Percentiles rank a stretch among this genome's conserved stretches.
These are phyloP conservation scores for Microcyclospora pomicola DNA, from an alignment of 2,329 filamentous ascomycete species.

Conservation along the genomic window DNA sequence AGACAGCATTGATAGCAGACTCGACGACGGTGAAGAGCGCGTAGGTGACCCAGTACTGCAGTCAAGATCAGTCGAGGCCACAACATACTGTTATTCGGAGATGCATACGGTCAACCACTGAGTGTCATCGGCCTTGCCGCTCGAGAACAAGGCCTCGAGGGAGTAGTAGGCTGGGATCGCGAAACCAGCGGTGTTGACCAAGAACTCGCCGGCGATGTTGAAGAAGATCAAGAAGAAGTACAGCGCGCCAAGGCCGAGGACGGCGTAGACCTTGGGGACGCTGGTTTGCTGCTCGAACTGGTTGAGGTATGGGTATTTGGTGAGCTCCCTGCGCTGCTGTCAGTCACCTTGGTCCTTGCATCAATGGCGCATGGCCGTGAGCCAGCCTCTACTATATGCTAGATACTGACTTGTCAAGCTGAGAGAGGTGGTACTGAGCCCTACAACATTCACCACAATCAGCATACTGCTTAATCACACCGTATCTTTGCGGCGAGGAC, in stretches of 20 bases:
- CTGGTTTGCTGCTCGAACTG: conserved; percentile 75
- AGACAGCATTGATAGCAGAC: conserved; percentile 70
- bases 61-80: conserved; percentile 2
- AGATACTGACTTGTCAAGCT: conserved; percentile 68
- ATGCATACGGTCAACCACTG: conserved; percentile 51
- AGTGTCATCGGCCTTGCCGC: conserved; percentile 61
- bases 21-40: conserved; percentile 70
- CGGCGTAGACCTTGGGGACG: conserved; percentile 72
- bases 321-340: conserved; percentile 44
- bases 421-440: conserved; percentile 48
- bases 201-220: conserved; percentile 77
- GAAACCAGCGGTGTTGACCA: conserved; percentile 78
- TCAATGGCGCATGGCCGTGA: background rate
- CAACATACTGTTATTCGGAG: conserved; percentile 1
- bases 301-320: conserved; percentile 70
- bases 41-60: conserved; percentile 74
- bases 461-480: background rate
- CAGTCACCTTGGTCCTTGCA: conserved; percentile 3
- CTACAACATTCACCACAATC: conserved; percentile 4
- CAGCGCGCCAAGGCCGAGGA: conserved; percentile 59
- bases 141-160: conserved; percentile 59
- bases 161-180: conserved; percentile 76
- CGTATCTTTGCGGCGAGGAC: background rate
- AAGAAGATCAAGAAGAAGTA: conserved; percentile 90
- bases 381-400: background rate